Evolutionary conservation across 495 filamentous ascomycete species (phyloP).

Genomic region (Penicillium canescens): DNA sequence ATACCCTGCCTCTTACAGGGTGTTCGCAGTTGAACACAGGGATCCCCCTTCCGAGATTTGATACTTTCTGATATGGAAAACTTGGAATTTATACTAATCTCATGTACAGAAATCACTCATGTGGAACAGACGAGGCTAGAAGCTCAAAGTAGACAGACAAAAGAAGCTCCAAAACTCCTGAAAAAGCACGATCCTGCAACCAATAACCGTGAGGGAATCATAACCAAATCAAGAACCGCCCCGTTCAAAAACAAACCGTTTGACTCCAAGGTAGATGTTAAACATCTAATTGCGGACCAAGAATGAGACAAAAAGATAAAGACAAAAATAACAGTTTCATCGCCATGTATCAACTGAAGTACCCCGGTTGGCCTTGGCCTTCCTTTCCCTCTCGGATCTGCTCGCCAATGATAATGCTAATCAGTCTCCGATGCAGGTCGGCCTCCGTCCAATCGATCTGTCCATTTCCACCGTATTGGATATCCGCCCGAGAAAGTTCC

Average conservation of each 20-base stretch:
- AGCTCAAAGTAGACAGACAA: slow-evolving; percentile 6
- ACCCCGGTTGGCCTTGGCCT: slow-evolving; percentile 24
- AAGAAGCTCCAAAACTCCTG: slow-evolving; percentile 9
- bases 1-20: slow-evolving; percentile 7
- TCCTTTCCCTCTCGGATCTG: slow-evolving; percentile 44
- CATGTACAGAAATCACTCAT: slow-evolving; percentile 7
- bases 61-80: not conserved
- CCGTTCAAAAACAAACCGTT: slow-evolving; percentile 13
- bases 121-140: slow-evolving; percentile 3
- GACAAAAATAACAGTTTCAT: slow-evolving; percentile 12
- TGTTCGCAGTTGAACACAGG: slow-evolving; percentile 12
- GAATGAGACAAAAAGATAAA: slow-evolving; percentile 7
- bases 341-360: slow-evolving; percentile 34
- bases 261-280: slow-evolving; percentile 11
- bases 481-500: slow-evolving; percentile 38
- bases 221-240: slow-evolving; percentile 20
- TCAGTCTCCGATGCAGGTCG: slow-evolving; percentile 45
- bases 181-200: slow-evolving; percentile 6
- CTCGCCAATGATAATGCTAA: slow-evolving; percentile 51
- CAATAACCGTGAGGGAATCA: slow-evolving; percentile 27
- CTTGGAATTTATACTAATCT: slow-evolving; percentile 2
- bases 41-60: slow-evolving; percentile 13
- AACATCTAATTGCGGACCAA: slow-evolving; percentile 14
- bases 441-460: slow-evolving; percentile 48
- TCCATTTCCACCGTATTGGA: slow-evolving; percentile 41